A percentile compares a stretch with the other conserved stretches of the same genome.
These are phyloP conservation scores for Metschnikowia aberdeeniae DNA, from an alignment of 805 yeast genomes.

Conservation along the genomic window DNA sequence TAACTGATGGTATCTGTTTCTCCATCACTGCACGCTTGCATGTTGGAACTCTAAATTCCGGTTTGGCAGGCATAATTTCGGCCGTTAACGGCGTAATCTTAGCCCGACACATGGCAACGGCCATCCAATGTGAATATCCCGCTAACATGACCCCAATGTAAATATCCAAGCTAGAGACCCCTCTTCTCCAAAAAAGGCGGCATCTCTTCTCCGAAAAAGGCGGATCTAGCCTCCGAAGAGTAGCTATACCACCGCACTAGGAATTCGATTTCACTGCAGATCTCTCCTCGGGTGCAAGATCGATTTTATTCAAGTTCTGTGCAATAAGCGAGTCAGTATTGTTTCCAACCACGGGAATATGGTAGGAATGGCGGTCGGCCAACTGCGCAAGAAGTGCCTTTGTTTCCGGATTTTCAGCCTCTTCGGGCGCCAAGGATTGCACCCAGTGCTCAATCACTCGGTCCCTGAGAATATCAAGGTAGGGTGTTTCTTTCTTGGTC, in stretches of 20 bases:
- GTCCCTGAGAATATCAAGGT: slow-evolving; percentile 38
- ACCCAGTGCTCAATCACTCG: slow-evolving; percentile 35
- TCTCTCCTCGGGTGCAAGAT: slow-evolving; percentile 5
- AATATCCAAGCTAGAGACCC: too few relatives aligned
- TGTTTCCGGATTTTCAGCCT: slow-evolving; percentile 2
- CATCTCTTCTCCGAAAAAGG: too few relatives aligned
- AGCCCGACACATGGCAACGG: too few relatives aligned
- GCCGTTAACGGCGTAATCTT: too few relatives aligned
- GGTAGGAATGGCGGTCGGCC: slow-evolving; percentile 7
- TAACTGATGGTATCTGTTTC: neutral
- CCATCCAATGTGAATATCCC: too few relatives aligned
- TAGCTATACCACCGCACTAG: too few relatives aligned
- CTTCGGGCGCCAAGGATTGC: slow-evolving; percentile 17
- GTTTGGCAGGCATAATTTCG: too few relatives aligned
- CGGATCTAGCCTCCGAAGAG: too few relatives aligned
- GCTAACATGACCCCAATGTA: too few relatives aligned
- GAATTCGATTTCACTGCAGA: too few relatives aligned
- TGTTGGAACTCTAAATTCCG: too few relatives aligned
- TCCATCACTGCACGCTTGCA: neutral
- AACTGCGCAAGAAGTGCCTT: slow-evolving; percentile 7
- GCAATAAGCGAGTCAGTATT: slow-evolving; percentile 29
- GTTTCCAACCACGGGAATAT: slow-evolving; percentile 1
- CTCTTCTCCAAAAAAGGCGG: too few relatives aligned
- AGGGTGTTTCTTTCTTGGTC: slow-evolving; percentile 38
- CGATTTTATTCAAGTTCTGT: slow-evolving; percentile 26